A percentile compares a stretch with the other conserved stretches of the same genome.
phyloP scores from a whole-genome alignment of 805 yeast species.

The Candida piceae region DNA sequence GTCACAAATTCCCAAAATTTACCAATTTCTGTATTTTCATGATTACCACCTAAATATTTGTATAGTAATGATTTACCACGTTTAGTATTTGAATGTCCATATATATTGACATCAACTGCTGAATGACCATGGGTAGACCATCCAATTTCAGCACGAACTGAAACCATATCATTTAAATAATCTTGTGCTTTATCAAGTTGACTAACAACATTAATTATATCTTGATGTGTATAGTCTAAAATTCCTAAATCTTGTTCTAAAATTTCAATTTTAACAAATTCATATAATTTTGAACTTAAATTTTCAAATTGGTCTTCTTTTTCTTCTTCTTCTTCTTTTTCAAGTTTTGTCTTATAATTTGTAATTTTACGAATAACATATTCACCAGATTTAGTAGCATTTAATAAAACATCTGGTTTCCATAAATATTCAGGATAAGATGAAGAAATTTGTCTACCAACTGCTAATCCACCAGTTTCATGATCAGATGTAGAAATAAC shows the following conservation, averaged over 20 bases:
- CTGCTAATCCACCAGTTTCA: conserved; percentile 93
- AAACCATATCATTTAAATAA: conserved; percentile 62
- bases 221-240: conserved; percentile 47
- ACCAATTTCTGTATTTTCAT: conserved; percentile 85
- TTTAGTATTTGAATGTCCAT: conserved; percentile 64
- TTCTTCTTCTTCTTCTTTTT: neutral
- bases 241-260: conserved; percentile 67
- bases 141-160: conserved; percentile 84
- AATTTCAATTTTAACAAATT: conserved; percentile 48
- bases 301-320: neutral
- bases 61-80: conserved; percentile 35
- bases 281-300: conserved; percentile 27
- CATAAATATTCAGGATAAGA: conserved; percentile 82
- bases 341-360: conserved; percentile 7
- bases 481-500: conserved; percentile 86
- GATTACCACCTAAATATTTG: conserved; percentile 64
- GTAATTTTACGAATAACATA: conserved; percentile 47
- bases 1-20: conserved; percentile 56
- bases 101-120: conserved; percentile 92
- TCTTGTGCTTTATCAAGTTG: conserved; percentile 34
- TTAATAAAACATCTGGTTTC: conserved; percentile 72
- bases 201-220: conserved; percentile 40
- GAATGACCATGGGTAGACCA: conserved; percentile 97
- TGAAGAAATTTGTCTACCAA: conserved; percentile 68
- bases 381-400: conserved; percentile 77